Base-by-base conservation (phyloP, 2,329 filamentous ascomycete species). In the Cercospora zeae-maydis region DNA sequence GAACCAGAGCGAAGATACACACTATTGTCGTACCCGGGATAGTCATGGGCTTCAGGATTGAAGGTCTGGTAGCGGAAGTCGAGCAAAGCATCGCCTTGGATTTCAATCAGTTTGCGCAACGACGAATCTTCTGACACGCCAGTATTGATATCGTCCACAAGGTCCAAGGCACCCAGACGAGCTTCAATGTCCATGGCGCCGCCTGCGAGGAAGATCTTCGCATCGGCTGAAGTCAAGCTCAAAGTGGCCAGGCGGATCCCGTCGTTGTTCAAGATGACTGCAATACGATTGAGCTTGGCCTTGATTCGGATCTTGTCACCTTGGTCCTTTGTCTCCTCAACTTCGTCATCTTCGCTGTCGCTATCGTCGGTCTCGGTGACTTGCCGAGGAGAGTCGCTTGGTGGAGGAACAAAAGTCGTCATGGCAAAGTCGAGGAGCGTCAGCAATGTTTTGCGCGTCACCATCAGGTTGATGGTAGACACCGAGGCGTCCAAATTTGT, bases 21-120 rank as follows among this genome's bases (percentile, higher is more conserved):
- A 1, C 93, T 93, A 13, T 91, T 95, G 74, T 98, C 93, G 72
- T 98, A 96, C 10, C 95, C 96, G 5, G 95, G 96, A 71, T 98
- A 98, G 10, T 86, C 83, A 58, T 89, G 84, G 2, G 88, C 87
- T 21, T 84, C 83, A 0, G 88, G 76, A 74, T 98, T 92, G 70
- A 96, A 99, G 0, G 95, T 99, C 77, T 99, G 92, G 71, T 99
- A 99, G 59, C 91, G 90, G 80, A 99, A 98, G 75, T 99, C 95
- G 1, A 93, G 93, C 16, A 99, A 84, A 64, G 98, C 93, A 61
- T 98, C 88, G 10, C 96, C 96, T 76, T 99, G 90, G 31, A 99
- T 99, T 0, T 92, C 93, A 42, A 99, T 88, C 21, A 99, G 83
- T 68, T 93, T 88, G 39, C 95, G 88, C 24, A 98, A 82, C 47